Conservation (phyloP, 2,329 filamentous ascomycete species). For the Aurifilum marmelostoma region DNA sequence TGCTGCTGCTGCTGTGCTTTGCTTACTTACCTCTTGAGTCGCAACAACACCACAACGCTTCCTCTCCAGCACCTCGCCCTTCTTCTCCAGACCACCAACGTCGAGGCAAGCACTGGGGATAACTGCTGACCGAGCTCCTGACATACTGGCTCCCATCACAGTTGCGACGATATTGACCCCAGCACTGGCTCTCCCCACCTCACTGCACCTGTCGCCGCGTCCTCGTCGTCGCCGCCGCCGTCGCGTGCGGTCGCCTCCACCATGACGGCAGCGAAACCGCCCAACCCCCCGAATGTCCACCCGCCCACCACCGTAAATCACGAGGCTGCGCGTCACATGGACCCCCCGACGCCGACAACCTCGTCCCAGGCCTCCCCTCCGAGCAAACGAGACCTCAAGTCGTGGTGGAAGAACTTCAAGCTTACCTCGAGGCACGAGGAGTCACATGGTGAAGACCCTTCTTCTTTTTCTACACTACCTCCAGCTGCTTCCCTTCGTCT, state of each 20-base stretch:
- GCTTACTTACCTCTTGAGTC: conserved; percentile 20
- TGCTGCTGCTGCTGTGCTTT: conserved; percentile 14
- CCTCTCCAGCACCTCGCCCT: neutral
- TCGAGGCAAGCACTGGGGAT: neutral
- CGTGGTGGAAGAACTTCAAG: conserved; percentile 98
- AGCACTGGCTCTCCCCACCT: conserved; percentile 18
- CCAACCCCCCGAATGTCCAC: conserved; percentile 23
- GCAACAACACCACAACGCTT: conserved; percentile 22
- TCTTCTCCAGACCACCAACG: neutral
- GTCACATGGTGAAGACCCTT: conserved; percentile 55
- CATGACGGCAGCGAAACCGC: conserved; percentile 29
- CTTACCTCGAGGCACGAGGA: conserved; percentile 63
- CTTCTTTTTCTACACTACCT: conserved; percentile 27
- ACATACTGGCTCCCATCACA: conserved; percentile 10
- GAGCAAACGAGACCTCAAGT: conserved; percentile 84
- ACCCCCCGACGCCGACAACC: conserved; percentile 37
- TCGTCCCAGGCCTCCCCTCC: conserved; percentile 67
- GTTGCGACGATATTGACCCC: conserved; percentile 14
- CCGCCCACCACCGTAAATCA: conserved; percentile 21
- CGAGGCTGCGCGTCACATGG: conserved; percentile 16
- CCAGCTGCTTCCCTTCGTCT: neutral
- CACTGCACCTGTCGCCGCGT: conserved; percentile 20
- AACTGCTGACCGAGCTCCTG: conserved; percentile 8
- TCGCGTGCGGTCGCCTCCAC: conserved; percentile 29
- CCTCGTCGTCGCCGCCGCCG: conserved; percentile 22